phyloP scores from a whole-genome alignment of 2,329 filamentous ascomycete genomes.

The Fusarium sp. region DNA sequence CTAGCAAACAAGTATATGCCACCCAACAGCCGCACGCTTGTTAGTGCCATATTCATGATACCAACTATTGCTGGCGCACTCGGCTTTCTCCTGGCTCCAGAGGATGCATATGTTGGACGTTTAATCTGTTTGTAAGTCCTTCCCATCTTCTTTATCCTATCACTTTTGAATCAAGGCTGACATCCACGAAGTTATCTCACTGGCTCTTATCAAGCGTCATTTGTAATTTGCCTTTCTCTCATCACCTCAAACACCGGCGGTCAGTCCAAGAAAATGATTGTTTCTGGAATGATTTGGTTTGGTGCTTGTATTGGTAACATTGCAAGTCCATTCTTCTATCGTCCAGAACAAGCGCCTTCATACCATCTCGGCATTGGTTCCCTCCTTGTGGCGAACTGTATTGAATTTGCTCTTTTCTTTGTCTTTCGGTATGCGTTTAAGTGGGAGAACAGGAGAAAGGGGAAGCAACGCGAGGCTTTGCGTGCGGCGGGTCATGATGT shows the following conservation, averaged over 20 bases:
- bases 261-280: conserved; percentile 73
- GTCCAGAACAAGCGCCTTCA: conserved; percentile 60
- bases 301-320: conserved; percentile 72
- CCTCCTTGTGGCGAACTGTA: conserved; percentile 56
- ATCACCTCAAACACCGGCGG: conserved; percentile 64
- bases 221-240: conserved; percentile 57
- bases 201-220: conserved; percentile 56
- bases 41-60: conserved; percentile 67
- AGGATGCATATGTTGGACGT: conserved; percentile 62
- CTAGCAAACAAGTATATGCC: conserved; percentile 55
- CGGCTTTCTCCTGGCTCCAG: conserved; percentile 66
- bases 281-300: conserved; percentile 71
- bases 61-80: conserved; percentile 70
- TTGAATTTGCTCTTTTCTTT: conserved; percentile 55
- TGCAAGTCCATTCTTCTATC: conserved; percentile 72
- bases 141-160: rapidly evolving
- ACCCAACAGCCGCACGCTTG: conserved; percentile 62
- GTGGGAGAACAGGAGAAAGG: conserved; percentile 56
- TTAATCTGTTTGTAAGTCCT: conserved; percentile 64
- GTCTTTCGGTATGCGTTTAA: conserved; percentile 54
- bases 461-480: conserved; percentile 50
- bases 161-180: not conserved
- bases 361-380: conserved; percentile 57
- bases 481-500: conserved; percentile 42
- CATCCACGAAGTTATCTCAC: conserved; percentile 46